Base-by-base conservation (phyloP, 2,329 filamentous ascomycete species). In the Dactylellina drechsleri region DNA sequence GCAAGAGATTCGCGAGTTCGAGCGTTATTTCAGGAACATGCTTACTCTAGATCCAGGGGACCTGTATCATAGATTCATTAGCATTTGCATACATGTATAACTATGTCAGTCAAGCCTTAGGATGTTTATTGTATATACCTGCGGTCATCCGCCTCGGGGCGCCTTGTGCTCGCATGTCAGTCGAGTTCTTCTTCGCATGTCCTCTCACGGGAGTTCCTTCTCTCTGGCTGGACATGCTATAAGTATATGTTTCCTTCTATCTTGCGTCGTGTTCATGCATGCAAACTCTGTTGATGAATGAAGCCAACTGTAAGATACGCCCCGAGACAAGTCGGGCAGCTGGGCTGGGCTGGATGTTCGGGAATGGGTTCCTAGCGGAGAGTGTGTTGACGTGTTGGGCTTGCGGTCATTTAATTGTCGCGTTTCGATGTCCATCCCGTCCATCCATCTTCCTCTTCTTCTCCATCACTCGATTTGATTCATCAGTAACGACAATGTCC, bases 131-230 rank as follows among this genome's bases (percentile, higher is more conserved):
- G 8, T 40, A 40, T 18, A 28, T 67, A 75, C 71, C 71, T 23
- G 71, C 45, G 58, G 71, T 75, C 71, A 75, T 75, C 45, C 71
- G 71, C 64, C 71, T 67, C 28, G 71, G 71, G 20, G 71, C 64
- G 64, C 64, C 71, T 31, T 59, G 58, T 26, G 71, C 71, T 54
- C 71, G 71, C 64, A 75, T 54, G 36, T 75, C 71, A 31, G 64
- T 16, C 10, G 71, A 75, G 28, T 62, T 75, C 47, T 58, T 65
- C 47, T 65, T 75, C 20, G 57, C 52, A 47, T 75, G 71, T n/a
- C 53, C 54, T 49, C 53, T 64, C n/a, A 65, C 64, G 7, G 64
- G 58, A 26, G 50, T 8, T 40, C 50, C 61, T 28, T 68, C 40
- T 28, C 53, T 64, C 41, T 68, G 58, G 56, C 26, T 65, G 16